Base-by-base conservation (phyloP, 805 yeast species). In the Wickerhamomyces alni region DNA sequence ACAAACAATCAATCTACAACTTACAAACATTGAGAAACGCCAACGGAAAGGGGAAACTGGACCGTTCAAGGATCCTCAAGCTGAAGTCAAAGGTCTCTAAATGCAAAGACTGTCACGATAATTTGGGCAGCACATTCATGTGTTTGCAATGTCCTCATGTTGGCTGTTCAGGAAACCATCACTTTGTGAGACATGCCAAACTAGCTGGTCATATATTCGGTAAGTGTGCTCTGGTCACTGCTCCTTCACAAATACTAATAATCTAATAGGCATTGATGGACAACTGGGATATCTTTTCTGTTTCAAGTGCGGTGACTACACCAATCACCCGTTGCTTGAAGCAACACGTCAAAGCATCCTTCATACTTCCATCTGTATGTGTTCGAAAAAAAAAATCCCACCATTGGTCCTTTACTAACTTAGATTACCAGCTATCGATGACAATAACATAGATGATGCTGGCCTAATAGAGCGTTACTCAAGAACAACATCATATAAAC, bases 121-220 rank as follows among this genome's bases (percentile, higher is more conserved):
- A 54, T 33, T 57, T 69, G 4, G 58, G 53, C 5, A 52, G 43
- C n/a, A 53, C 62, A 18, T 80, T 70, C 51, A 74, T 83, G 69
- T 85, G 95, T 57, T 58, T 85, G 30, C 89, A 83, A 54, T 85
- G 94, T 55, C 82, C 88, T 1, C 78, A 76, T 54, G 76, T 81
- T 39, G 91, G 91, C 2, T 85, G 94, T 55, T 70, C 74, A 65
- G 65, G 67, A 35, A 57, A 63, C 30, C 52, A 62, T 5, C 81
- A 75, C 54, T 73, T 74, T 32, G 52, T 60, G 21, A 46, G 45
- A 8, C 83, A 77, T 56, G 71, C 76, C 15, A 65, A 66, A 45
- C 47, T 54, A 13, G 55, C 61, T 3, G 74, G 75, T 17, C 87
- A 80, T 59, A 57, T 67, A 3, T 70, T 79, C 57, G 87, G 82